Conservation (phyloP, 495 filamentous ascomycete genomes). For the Talaromyces wortmannii region DNA sequence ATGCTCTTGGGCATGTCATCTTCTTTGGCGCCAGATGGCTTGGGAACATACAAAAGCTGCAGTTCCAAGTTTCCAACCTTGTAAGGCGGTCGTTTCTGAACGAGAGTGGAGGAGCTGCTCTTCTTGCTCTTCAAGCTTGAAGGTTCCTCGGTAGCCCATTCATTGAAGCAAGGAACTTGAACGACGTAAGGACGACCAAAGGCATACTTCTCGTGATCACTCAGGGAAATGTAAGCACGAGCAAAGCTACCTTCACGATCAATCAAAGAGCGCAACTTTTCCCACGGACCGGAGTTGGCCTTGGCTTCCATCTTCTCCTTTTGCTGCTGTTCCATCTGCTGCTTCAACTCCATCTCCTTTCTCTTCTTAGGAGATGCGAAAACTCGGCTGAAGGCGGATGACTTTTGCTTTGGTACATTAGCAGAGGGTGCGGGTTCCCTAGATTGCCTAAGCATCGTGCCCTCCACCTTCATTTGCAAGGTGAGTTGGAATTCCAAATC, state of each 20-base stretch:
- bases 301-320: slow-evolving; percentile 63
- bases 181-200: slow-evolving; percentile 82
- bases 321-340: slow-evolving; percentile 68
- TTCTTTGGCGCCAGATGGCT: slow-evolving; percentile 79
- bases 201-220: slow-evolving; percentile 79
- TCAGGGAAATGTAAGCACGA: slow-evolving; percentile 84
- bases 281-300: slow-evolving; percentile 61
- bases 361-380: slow-evolving; percentile 93
- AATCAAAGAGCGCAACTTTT: slow-evolving; percentile 76
- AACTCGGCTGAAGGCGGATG: slow-evolving; percentile 82
- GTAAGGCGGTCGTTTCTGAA: slow-evolving; percentile 74
- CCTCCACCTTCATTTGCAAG: slow-evolving; percentile 87
- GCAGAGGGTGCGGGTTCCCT: slow-evolving; percentile 42
- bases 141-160: slow-evolving; percentile 89
- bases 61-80: slow-evolving; percentile 90
- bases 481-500: slow-evolving; percentile 97
- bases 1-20: slow-evolving; percentile 99
- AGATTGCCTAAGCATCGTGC: slow-evolving; percentile 43
- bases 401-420: slow-evolving; percentile 58
- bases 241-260: slow-evolving; percentile 90
- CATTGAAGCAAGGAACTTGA: slow-evolving; percentile 91
- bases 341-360: slow-evolving; percentile 80
- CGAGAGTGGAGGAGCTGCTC: slow-evolving; percentile 49
- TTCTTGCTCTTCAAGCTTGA: slow-evolving; percentile 89
- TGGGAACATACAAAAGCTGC: slow-evolving; percentile 89